Percentiles rank a stretch among this genome's conserved stretches.
These are phyloP conservation scores for Boeremia lycopersici DNA, from an alignment of 2,329 filamentous ascomycete species.

Conservation along the genomic window DNA sequence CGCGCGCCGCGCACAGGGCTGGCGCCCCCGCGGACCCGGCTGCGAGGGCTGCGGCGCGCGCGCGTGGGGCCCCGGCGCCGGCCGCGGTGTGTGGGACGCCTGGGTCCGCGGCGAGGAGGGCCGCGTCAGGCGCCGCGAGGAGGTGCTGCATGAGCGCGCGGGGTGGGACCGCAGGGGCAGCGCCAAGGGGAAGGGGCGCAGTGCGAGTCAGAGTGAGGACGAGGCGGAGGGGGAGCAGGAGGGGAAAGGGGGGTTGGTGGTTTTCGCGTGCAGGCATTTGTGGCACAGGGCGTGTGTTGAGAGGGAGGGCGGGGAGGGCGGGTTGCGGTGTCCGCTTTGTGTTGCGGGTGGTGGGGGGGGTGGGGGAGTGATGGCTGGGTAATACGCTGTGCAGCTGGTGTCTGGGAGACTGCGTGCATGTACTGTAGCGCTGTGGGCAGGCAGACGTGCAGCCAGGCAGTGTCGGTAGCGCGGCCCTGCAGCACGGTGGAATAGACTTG, in stretches of 20 bases:
- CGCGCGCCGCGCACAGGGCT: conserved; percentile 78
- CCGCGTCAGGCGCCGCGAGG: conserved; percentile 47
- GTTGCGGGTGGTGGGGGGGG: neutral
- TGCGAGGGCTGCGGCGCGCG: conserved; percentile 85
- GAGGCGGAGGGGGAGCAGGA: conserved; percentile 21
- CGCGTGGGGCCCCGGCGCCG: conserved; percentile 87
- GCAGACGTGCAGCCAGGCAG: no score
- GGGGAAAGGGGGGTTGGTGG: conserved; percentile 29
- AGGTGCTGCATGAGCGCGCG: conserved; percentile 36
- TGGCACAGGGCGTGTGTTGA: conserved; percentile 48
- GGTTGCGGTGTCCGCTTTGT: conserved; percentile 40
- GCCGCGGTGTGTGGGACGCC: conserved; percentile 75
- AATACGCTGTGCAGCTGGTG: no score
- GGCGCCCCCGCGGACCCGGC: conserved; percentile 83
- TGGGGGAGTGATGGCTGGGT: no score
- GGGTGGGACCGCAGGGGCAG: conserved; percentile 51
- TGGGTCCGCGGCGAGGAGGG: conserved; percentile 64
- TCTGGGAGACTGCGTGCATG: no score
- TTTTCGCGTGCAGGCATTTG: conserved; percentile 51
- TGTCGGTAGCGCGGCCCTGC: no score
- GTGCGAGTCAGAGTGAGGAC: conserved; percentile 37
- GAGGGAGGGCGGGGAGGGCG: conserved; percentile 6
- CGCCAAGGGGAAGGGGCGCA: conserved; percentile 52
- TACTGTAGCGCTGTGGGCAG: no score
- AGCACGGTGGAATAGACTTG: no score